Conservation (phyloP, 2,329 filamentous ascomycete genomes). For the Aspergillus quadrilineatus region DNA sequence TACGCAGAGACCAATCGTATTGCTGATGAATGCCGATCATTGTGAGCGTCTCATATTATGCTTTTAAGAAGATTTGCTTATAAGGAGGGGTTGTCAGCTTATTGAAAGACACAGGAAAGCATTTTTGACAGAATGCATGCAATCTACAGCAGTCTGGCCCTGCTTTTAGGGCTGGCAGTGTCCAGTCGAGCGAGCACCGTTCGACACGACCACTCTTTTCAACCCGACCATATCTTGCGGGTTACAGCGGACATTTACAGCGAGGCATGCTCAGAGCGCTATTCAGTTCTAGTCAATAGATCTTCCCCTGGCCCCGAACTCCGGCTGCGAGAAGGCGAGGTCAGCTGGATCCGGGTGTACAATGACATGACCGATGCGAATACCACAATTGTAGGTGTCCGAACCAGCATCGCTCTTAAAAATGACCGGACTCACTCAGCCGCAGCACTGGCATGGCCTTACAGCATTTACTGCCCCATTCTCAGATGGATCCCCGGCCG, state of each 20-base stretch:
- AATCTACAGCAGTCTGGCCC: neutral
- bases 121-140: neutral
- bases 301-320: conserved; percentile 54
- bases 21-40: too few species aligned
- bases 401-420: neutral
- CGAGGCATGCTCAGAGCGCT: conserved; percentile 26
- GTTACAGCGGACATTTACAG: neutral
- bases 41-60: too few species aligned
- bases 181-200: neutral
- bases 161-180: neutral
- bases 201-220: conserved; percentile 4
- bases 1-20: too few species aligned
- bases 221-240: conserved; percentile 7
- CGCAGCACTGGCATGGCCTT: conserved; percentile 67
- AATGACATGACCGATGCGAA: conserved; percentile 57
- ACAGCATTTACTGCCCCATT: conserved; percentile 60
- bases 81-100: too few species aligned
- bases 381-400: conserved; percentile 53
- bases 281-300: conserved; percentile 54
- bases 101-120: too few species aligned
- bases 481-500: conserved; percentile 61
- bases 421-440: neutral
- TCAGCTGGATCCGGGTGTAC: conserved; percentile 57
- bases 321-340: conserved; percentile 48
- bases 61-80: too few species aligned